These are phyloP conservation scores for Talaromyces funiculosus DNA, from an alignment of 2,329 filamentous ascomycete species.

Conservation along the genomic window DNA sequence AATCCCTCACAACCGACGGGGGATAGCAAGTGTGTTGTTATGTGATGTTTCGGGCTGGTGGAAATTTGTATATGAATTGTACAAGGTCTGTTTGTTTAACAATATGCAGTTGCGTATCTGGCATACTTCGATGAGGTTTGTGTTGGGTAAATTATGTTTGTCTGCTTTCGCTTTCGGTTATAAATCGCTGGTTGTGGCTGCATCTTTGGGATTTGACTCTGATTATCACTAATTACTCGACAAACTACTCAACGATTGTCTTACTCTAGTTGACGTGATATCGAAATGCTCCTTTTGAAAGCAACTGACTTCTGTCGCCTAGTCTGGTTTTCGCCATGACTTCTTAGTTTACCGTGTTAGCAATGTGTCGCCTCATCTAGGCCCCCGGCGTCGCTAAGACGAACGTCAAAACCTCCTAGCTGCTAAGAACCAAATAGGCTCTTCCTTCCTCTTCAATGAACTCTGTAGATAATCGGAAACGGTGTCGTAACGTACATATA, in stretches of 20 bases:
- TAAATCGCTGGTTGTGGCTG: neutral
- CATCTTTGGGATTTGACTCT: slow-evolving; percentile 3
- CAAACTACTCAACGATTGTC: no score
- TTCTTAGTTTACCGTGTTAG: neutral
- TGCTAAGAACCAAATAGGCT: neutral
- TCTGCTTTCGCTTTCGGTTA: neutral
- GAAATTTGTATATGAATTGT: neutral
- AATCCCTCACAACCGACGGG: slow-evolving; percentile 79
- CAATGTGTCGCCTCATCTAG: neutral
- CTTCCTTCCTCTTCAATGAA: neutral
- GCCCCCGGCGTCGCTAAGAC: neutral
- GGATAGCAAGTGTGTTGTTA: slow-evolving; percentile 74
- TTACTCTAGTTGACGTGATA: neutral
- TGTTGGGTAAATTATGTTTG: neutral
- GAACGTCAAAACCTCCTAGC: neutral
- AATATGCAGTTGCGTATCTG: neutral
- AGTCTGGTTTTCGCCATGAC: neutral
- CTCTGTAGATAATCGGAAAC: neutral
- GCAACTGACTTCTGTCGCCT: no score
- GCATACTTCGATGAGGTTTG: neutral
- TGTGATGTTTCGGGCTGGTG: slow-evolving; percentile 50
- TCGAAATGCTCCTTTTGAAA: neutral
- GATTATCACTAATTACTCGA: neutral
- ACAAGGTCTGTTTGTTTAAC: neutral
- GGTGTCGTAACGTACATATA: neutral